Percentiles rank a stretch among this genome's conserved stretches.
These are phyloP conservation scores for Dothideomycetes sp. DNA, from an alignment of 2,329 filamentous ascomycete genomes.

Conservation along the genomic window DNA sequence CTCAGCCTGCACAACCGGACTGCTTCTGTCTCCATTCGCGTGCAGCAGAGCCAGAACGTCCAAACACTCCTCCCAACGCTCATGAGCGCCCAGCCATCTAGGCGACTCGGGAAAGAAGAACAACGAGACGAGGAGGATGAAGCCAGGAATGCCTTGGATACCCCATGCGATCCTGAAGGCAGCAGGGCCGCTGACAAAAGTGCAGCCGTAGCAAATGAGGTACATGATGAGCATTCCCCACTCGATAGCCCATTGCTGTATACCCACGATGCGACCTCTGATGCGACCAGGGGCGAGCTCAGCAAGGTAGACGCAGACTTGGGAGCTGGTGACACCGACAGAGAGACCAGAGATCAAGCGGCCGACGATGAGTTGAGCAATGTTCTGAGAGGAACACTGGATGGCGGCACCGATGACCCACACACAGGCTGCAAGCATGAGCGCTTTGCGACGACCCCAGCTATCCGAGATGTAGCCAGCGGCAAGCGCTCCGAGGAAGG, in stretches of 20 bases:
- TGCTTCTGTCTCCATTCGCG: constrained; percentile 29
- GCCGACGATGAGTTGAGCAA: constrained; percentile 44
- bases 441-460: constrained; percentile 32
- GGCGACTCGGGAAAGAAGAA: constrained; percentile 36
- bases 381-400: constrained; percentile 24
- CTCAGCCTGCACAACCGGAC: constrained; percentile 36
- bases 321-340: constrained; percentile 80
- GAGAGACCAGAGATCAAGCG: constrained; percentile 77
- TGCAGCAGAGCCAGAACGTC: constrained; percentile 32
- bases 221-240: constrained; percentile 59
- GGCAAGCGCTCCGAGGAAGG: constrained; percentile 33
- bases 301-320: constrained; percentile 87
- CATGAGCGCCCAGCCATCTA: constrained; percentile 37
- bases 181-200: constrained; percentile 40
- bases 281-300: constrained; percentile 52
- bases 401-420: constrained; percentile 34
- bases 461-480: constrained; percentile 36
- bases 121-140: constrained; percentile 32
- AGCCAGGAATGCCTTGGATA: constrained; percentile 33
- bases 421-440: constrained; percentile 32
- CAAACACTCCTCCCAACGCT: constrained; percentile 33
- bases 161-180: constrained; percentile 54
- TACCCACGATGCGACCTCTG: constrained; percentile 47
- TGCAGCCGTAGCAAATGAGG: constrained; percentile 50
- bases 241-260: constrained; percentile 62